Evolutionary conservation across 495 filamentous ascomycete genomes (phyloP).

Genomic region (Stereocaulon alpinum): DNA sequence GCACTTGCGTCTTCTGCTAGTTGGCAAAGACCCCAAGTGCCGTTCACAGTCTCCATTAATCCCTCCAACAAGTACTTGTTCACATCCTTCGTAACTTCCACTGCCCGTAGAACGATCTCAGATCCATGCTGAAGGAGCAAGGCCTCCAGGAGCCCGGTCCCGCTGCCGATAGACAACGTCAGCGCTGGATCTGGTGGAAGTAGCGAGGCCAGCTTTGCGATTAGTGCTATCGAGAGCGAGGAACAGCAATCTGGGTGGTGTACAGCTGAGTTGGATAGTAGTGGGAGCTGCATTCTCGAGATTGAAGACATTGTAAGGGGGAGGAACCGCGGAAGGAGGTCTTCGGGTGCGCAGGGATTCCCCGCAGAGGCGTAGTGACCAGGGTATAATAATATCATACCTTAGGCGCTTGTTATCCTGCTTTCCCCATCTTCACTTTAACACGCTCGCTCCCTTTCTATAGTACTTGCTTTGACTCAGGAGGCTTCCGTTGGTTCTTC

Average conservation of each 20-base stretch:
- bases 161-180: slow-evolving; percentile 44
- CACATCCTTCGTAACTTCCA: slow-evolving; percentile 19
- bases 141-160: slow-evolving; percentile 43
- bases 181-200: slow-evolving; percentile 34
- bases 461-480: not conserved
- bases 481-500: not conserved
- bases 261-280: not conserved
- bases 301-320: not conserved
- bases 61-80: slow-evolving; percentile 39
- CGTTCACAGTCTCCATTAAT: slow-evolving; percentile 33
- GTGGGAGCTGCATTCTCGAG: not conserved
- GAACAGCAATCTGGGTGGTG: slow-evolving; percentile 36
- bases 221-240: slow-evolving; percentile 35
- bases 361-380: not conserved
- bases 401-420: not conserved
- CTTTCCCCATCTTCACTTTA: not conserved
- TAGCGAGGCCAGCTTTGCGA: slow-evolving; percentile 27
- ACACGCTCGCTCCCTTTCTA: not conserved
- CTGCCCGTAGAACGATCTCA: slow-evolving; percentile 25
- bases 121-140: slow-evolving; percentile 28
- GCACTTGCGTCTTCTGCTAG: slow-evolving; percentile 30
- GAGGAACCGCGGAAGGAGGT: not conserved
- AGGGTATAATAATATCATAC: not conserved
- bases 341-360: not conserved
- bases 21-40: slow-evolving; percentile 33